Base-by-base conservation (phyloP, 176 grass and related monocot genomes). In the Luzula sylvatica region DNA sequence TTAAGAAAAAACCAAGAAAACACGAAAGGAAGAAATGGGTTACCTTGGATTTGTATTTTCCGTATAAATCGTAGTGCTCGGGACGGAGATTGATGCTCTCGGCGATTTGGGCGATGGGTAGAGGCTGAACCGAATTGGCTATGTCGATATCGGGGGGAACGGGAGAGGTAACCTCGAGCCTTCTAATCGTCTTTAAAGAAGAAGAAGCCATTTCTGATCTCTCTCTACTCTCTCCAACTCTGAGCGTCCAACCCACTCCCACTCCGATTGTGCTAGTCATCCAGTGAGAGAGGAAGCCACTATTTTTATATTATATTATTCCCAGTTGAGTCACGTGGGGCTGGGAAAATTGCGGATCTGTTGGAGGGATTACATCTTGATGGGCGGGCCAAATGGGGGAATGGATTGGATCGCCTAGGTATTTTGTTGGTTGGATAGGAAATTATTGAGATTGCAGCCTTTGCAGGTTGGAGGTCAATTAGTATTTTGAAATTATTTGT, bases 11-110 rank as follows among this genome's bases (percentile, higher is more conserved):
- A 52, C 20, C 1, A n/a, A 23, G 9, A 47, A 26, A 73, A 32
- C 47, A 9, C 47, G n/a, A 1, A 28, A 61, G 42, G 24, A 30
- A 45, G 15, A 27, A 55, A 47, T 15, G 5, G 12, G 17, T 53
- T 25, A 98, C 92, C 85, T 90, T 98, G 61, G 92, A 84, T 72
- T 98, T 98, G 85, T 90, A 90, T 51, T 86, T 98, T 11, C 85
- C 92, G 65, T 90, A 98, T 53, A 90, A 79, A 15, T 98, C 92
- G 78, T 74, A 90, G 78, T 98, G 75, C 15, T 86, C 64, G 12
- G 92, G 65, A 1, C 65, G 53, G 46, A 98, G 78, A 23, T 80
- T 80, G 43, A 98, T 78, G 68, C 69, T 79, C 1, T 75, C 68
- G 0, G 85, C 92, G 64, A 98, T 80, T 26, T 81, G 71, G 2